Conservation (phyloP, 768 basidiomycete species). For the Podaxis sp. region DNA sequence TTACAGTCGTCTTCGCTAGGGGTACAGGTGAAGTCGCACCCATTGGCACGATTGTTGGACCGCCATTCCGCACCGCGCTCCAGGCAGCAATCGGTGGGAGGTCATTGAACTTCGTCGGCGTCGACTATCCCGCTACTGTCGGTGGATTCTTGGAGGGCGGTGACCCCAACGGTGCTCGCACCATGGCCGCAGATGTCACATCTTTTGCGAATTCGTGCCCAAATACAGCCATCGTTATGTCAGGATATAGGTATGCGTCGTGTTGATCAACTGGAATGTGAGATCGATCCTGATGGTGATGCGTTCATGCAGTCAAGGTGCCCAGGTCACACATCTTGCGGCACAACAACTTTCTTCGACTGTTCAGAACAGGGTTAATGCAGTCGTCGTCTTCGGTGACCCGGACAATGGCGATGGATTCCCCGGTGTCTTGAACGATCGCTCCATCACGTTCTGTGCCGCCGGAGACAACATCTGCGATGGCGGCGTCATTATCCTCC, state of each 20-base stretch:
- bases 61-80: conserved; percentile 32
- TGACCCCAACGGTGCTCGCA: conserved; percentile 30
- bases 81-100: conserved; percentile 24
- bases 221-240: conserved; percentile 31
- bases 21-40: conserved; percentile 33
- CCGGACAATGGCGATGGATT: conserved; percentile 30
- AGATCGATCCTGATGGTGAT: not conserved
- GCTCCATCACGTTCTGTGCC: conserved; percentile 28
- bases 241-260: conserved; percentile 29
- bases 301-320: conserved; percentile 26
- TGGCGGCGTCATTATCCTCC: conserved; percentile 23
- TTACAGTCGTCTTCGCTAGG: conserved; percentile 36
- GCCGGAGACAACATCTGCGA: conserved; percentile 31
- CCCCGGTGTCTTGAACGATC: conserved; percentile 25
- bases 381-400: conserved; percentile 27
- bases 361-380: conserved; percentile 17
- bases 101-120: conserved; percentile 34
- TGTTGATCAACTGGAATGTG: not conserved
- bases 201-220: conserved; percentile 28
- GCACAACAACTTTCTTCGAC: conserved; percentile 14
- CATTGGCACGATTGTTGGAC: conserved; percentile 35
- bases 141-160: conserved; percentile 39
- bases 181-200: conserved; percentile 33
- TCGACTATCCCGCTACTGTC: conserved; percentile 34
- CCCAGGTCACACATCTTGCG: conserved; percentile 20